Evolutionary conservation across 805 yeast species (phyloP).

Genomic region (Pichia eremophila): DNA sequence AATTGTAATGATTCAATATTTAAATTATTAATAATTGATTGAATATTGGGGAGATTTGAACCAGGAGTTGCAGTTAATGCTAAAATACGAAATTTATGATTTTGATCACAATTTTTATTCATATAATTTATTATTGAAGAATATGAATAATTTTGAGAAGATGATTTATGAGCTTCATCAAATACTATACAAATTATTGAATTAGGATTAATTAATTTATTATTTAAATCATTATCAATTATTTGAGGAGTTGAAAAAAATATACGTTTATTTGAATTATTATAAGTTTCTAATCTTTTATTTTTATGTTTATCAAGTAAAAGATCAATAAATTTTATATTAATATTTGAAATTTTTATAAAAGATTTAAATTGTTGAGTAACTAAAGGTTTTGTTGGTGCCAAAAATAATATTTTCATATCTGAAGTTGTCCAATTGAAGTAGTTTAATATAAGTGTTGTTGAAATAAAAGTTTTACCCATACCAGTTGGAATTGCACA

Average conservation of each 20-base stretch:
- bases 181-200: conserved; percentile 67
- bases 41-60: conserved; percentile 77
- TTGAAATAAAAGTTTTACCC: conserved; percentile 95
- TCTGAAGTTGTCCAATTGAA: conserved; percentile 74
- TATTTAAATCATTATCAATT: conserved; percentile 76
- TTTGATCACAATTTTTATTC: conserved; percentile 41
- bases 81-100: conserved; percentile 45
- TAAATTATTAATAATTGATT: conserved; percentile 68
- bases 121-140: conserved; percentile 68
- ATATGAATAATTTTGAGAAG: conserved; percentile 75
- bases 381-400: conserved; percentile 93
- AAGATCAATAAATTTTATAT: conserved; percentile 68
- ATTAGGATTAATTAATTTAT: conserved; percentile 71
- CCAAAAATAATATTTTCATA: conserved; percentile 77
- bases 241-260: conserved; percentile 96
- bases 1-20: conserved; percentile 71
- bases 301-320: conserved; percentile 43
- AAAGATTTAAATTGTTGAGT: conserved; percentile 96
- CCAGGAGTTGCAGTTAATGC: conserved; percentile 98
- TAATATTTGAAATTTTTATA: conserved; percentile 75
- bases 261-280: conserved; percentile 44
- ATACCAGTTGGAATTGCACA: conserved; percentile 96
- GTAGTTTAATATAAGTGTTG: conserved; percentile 86
- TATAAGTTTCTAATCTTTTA: conserved; percentile 75
- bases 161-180: conserved; percentile 94